Base-by-base conservation (phyloP, 129 eudicot species). In the Solidago caesia region DNA sequence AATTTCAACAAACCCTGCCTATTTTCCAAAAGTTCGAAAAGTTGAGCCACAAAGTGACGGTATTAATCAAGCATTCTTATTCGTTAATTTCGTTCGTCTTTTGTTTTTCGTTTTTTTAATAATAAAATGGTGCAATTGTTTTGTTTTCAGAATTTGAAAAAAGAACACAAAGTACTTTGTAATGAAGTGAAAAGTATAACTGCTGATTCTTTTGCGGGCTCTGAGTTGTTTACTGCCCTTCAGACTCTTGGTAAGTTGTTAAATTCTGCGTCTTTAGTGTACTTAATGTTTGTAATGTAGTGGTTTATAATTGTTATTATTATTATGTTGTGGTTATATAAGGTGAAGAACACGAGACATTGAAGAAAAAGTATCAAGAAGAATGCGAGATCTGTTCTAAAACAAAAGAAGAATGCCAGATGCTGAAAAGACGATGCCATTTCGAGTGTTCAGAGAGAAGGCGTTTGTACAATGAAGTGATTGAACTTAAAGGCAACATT, bases 401-500 rank as follows among this genome's bases (percentile, higher is more conserved):
- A 87, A 85, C 82, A 80, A 83, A 74, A 68, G 84, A 81, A 85
- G 96, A 90, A 71, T 74, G 85, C 55, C 80, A 90, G 64, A 21
- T 63, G 56, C 61, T 90, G 78, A 88, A 80, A 74, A 91, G 82
- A 72, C 88, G 86, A 80, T 94, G 85, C 67, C 82, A 88, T 14
- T 84, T 82, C 45, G 97, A 90, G 76, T 86, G 79, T 59, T 63
- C 83, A 6, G 91, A 90, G 73, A 83, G 96, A 75, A 87, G 85
- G 79, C 82, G 87, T 46, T 86, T 94, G 8, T 94, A 94, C 73
- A 94, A 94, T 76, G 93, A 90, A 88, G 92, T 94, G 79, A 87
- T 94, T 62, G 97, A 94, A 81, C 96, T 94, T 1, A 94, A 90
- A 83, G 98, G 98, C 16, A 94, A 94, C 82, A 94, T 94, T 29